Conservation (phyloP, 768 basidiomycete genomes). For the Lenzites betulinus region DNA sequence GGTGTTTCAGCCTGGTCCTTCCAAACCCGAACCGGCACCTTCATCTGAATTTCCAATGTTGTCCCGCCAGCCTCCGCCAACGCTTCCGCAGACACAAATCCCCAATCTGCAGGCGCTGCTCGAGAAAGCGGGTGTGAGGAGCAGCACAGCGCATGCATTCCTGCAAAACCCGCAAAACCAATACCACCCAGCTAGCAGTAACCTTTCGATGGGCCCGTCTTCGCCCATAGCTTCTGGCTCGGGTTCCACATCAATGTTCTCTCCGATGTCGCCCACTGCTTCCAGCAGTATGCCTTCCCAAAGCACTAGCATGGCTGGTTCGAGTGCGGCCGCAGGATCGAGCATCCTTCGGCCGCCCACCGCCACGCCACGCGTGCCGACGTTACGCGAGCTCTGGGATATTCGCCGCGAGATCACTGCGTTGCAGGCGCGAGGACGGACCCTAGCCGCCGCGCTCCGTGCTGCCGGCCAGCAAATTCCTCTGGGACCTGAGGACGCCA, state of each 20-base stretch:
- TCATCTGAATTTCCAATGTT: constrained; percentile 4
- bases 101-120: constrained; percentile 19
- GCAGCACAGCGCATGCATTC: constrained; percentile 10
- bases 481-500: constrained; percentile 12
- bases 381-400: constrained; percentile 30
- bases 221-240: background rate
- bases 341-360: background rate
- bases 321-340: background rate
- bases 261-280: background rate
- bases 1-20: background rate
- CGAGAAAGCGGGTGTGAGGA: constrained; percentile 19
- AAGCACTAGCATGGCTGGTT: background rate
- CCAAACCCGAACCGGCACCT: constrained; percentile 12
- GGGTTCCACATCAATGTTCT: background rate
- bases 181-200: constrained; percentile 5
- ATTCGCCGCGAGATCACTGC: constrained; percentile 31
- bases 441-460: constrained; percentile 20
- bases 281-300: background rate
- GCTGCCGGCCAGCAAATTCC: constrained; percentile 11
- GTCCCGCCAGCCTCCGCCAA: background rate
- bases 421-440: constrained; percentile 25
- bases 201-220: background rate
- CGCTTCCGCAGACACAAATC: constrained; percentile 13
- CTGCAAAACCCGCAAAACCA: constrained; percentile 6
- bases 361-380: constrained; percentile 9